Evolutionary conservation across 208 protist species (phyloP).

Genomic region (Trypanosoma theileri): DNA sequence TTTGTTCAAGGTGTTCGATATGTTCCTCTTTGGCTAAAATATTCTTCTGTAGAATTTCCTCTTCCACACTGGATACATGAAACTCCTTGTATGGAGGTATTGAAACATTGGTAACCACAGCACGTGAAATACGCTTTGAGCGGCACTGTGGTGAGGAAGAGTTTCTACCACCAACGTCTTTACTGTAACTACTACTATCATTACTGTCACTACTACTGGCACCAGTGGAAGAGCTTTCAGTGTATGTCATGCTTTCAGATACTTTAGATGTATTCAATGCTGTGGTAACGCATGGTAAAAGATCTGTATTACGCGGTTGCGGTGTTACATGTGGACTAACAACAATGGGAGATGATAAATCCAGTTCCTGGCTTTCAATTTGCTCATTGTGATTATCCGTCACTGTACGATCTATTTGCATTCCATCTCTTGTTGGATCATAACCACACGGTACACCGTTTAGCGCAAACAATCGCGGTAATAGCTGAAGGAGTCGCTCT

Average conservation of each 20-base stretch:
- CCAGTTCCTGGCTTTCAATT: neutral
- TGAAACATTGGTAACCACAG: conserved; percentile 34
- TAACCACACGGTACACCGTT: conserved; percentile 60
- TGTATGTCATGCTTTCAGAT: neutral
- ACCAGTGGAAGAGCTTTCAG: conserved; percentile 2
- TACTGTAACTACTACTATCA: neutral
- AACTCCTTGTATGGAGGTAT: conserved; percentile 22
- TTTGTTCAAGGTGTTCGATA: conserved; percentile 24
- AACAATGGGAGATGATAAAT: conserved; percentile 5
- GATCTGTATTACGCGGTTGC: neutral
- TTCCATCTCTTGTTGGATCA: conserved; percentile 38
- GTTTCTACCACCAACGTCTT: neutral
- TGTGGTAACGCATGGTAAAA: neutral
- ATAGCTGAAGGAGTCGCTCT: conserved; percentile 39
- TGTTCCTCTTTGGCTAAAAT: conserved; percentile 21
- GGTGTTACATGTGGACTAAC: conserved; percentile 3
- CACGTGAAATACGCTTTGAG: conserved; percentile 47
- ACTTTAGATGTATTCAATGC: conserved; percentile 1
- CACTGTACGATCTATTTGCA: conserved; percentile 6
- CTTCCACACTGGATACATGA: conserved; percentile 14
- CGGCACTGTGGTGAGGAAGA: conserved; percentile 28
- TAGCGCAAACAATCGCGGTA: conserved; percentile 44
- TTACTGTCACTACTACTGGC: conserved; percentile 15
- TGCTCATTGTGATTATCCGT: neutral
- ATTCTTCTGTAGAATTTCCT: conserved; percentile 26